These are phyloP conservation scores for Leccinum boreale DNA, from an alignment of 768 basidiomycete genomes.

Conservation along the genomic window DNA sequence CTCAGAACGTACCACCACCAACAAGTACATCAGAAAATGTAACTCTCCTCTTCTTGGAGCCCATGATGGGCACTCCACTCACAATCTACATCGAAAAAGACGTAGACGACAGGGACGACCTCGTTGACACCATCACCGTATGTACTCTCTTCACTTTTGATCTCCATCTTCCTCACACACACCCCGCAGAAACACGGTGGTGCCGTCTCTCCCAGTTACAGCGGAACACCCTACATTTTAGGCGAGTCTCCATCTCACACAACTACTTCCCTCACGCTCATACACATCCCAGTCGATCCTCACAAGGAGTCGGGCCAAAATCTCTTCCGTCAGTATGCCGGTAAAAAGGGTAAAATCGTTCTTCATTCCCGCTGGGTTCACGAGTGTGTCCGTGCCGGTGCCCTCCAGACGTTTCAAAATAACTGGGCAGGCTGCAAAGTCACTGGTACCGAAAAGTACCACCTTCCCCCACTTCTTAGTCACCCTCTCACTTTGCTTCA, in stretches of 20 bases:
- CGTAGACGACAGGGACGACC: constrained; percentile 61
- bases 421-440: constrained; percentile 85
- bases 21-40: constrained; percentile 17
- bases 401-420: constrained; percentile 69
- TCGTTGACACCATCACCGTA: constrained; percentile 66
- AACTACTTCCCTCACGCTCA: constrained; percentile 7
- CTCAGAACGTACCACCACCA: constrained; percentile 14
- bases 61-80: constrained; percentile 75
- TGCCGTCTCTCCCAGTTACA: constrained; percentile 68
- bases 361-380: constrained; percentile 72
- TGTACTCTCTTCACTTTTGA: constrained; percentile 29
- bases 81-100: constrained; percentile 79
- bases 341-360: constrained; percentile 78
- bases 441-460: constrained; percentile 69
- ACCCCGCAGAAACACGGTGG: constrained; percentile 70
- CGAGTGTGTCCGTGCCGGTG: constrained; percentile 67
- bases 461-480: neutral
- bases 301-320: constrained; percentile 78
- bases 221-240: constrained; percentile 74
- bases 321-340: constrained; percentile 72
- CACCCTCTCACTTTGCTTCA: neutral
- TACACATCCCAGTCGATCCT: constrained; percentile 58
- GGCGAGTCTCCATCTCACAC: constrained; percentile 43
- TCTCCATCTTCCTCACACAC: constrained; percentile 6
- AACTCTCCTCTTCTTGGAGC: constrained; percentile 67